Evolutionary conservation across 352 stramenopile species (phyloP), one percentile per base, ranked within the genome.

Genomic region (Globisporangium rhizosaccharum): DNA sequence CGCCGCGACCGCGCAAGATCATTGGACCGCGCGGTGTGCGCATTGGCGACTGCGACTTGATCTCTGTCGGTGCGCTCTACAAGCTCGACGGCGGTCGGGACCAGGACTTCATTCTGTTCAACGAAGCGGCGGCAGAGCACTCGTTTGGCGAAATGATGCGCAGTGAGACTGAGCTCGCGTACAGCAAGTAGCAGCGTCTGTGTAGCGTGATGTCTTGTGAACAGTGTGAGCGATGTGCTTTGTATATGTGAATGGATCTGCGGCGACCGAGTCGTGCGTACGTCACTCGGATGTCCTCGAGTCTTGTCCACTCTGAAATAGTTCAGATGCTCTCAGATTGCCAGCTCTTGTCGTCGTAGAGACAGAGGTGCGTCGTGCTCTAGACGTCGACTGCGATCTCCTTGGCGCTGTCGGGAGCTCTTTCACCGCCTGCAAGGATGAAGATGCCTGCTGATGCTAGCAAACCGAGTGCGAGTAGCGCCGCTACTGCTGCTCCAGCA

Each of bases 41-140:
- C 42, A 63, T 52, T 26, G 68, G 68, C 30, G 61, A 73, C 30
- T 79, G 71, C 48, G 75, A 79, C 45, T 59, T 93, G 23, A 84
- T 91, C 48, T 72, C 74, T 2, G 79, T 91, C 17, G 83, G 83
- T 3, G 77, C 81, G 25, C 63, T 92, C 2, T 85, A 86, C 63
- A 90, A 92, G 68, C 79, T 90, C 56, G 77, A 87, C n/a, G 83
- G 81, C 2, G 81, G 83, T 11, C 88, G 88, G 65, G 83, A 90
- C 52, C 67, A 83, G 18, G 83, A 93, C 54, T 91, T 89, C 46
- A 91, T 93, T 47, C 53, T 90, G 4, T 93, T 93, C 61, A 93
- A 93, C 62, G 79, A 89, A 63, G 63, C 74, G 15, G 77, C 83
- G 23, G 79, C 76, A 0, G 80, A 89, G 26, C 83, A 89, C 49